Evolutionary conservation across 2,329 filamentous ascomycete species (phyloP).

Genomic region (Leptographium flavum): DNA sequence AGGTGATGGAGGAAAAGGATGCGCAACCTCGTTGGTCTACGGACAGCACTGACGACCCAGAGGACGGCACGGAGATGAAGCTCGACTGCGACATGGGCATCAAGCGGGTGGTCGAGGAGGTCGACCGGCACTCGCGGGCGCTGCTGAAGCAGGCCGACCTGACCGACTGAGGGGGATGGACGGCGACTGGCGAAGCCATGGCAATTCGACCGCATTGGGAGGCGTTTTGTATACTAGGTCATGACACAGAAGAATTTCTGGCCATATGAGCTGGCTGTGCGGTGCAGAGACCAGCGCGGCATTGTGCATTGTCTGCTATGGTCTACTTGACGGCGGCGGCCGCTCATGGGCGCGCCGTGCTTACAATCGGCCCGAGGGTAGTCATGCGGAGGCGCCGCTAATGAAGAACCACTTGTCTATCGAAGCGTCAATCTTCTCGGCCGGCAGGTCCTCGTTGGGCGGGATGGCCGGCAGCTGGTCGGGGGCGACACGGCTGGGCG

Average conservation of each 20-base stretch:
- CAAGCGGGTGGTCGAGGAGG: conserved; percentile 73
- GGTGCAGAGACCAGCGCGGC: too few relatives aligned
- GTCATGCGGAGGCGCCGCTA: conserved; percentile 76
- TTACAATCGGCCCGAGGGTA: conserved; percentile 2
- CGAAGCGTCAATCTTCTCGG: conserved; percentile 84
- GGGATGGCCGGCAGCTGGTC: conserved; percentile 65
- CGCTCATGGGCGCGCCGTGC: too few relatives aligned
- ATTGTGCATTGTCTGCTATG: too few relatives aligned
- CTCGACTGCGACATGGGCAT: conserved; percentile 73
- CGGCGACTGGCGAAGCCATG: too few relatives aligned
- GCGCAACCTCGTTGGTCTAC: too few relatives aligned
- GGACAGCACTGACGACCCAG: conserved; percentile 25
- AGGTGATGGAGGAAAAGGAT: too few relatives aligned
- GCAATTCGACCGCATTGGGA: too few relatives aligned
- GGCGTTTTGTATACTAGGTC: too few relatives aligned
- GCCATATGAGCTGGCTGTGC: too few relatives aligned
- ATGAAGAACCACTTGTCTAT: conserved; percentile 99
- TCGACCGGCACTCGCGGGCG: conserved; percentile 74
- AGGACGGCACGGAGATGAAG: conserved; percentile 84
- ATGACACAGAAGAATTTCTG: too few relatives aligned
- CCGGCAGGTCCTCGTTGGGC: conserved; percentile 60
- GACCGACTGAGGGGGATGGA: conserved; percentile 24
- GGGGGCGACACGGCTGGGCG: conserved; percentile 54
- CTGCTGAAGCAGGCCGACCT: conserved; percentile 76
- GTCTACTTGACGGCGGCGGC: too few relatives aligned